A percentile compares a stretch with the other conserved stretches of the same genome.
Evolutionary conservation across 192 early-diverging fungal species (phyloP).

Genomic region (Linnemannia exigua): DNA sequence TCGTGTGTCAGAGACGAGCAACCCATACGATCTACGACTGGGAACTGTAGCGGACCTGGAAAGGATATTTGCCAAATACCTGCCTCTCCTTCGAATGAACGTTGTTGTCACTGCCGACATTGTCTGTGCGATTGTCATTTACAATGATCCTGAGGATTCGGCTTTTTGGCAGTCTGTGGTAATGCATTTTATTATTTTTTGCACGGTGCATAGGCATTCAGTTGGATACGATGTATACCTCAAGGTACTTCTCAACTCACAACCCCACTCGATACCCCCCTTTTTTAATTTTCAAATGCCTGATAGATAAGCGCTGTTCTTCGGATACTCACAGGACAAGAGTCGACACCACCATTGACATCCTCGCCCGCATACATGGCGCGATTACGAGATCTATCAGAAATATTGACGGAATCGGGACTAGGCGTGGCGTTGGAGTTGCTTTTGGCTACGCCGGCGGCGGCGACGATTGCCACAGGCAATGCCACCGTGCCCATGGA

Average conservation of each 20-base stretch:
- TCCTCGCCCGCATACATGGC: neutral
- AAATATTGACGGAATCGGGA: neutral
- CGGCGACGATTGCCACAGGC: neutral
- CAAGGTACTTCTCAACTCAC: no score
- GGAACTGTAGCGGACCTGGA: neutral
- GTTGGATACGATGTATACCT: no score
- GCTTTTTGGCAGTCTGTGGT: slow-evolving; percentile 10
- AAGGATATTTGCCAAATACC: neutral
- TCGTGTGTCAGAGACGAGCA: neutral
- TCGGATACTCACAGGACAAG: neutral
- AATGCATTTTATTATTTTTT: neutral
- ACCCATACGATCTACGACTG: neutral
- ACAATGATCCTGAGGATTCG: neutral
- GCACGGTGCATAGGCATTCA: no score
- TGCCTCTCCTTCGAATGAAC: neutral
- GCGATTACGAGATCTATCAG: slow-evolving; percentile 7
- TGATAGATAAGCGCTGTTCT: neutral
- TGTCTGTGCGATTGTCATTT: slow-evolving; percentile 16
- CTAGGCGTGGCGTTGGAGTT: neutral
- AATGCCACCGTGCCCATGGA: neutral
- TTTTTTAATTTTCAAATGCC: no score
- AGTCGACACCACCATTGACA: neutral
- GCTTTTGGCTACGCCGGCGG: neutral
- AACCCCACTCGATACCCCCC: no score
- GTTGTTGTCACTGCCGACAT: slow-evolving; percentile 20